These are phyloP conservation scores for Hypoxylon sp. DNA, from an alignment of 2,329 filamentous ascomycete species.

Conservation along the genomic window DNA sequence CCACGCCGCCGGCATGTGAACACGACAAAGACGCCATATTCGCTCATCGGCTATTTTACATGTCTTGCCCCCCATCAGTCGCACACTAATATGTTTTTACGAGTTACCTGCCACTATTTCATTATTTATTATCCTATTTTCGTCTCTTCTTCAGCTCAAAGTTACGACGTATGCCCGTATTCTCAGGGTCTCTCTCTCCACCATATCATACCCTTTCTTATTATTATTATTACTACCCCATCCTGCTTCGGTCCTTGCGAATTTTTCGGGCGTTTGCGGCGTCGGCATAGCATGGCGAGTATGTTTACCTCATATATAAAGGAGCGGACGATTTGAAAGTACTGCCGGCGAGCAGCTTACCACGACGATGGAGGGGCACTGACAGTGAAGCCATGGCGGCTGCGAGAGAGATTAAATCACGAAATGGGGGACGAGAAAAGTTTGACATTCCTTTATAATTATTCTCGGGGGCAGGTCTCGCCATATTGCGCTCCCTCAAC, in stretches of 20 bases:
- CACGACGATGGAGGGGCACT: constrained; percentile 4
- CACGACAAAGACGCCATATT: not conserved
- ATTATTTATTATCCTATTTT: not conserved
- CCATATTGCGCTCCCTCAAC: constrained; percentile 3
- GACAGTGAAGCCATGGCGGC: not conserved
- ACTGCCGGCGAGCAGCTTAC: constrained; percentile 26
- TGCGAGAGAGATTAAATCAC: constrained; percentile 29
- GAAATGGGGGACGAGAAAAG: constrained; percentile 2
- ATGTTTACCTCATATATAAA: constrained; percentile 26
- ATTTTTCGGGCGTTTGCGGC: constrained; percentile 27
- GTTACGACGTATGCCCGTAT: constrained; percentile 9
- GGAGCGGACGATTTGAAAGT: constrained; percentile 5
- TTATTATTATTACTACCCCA: constrained; percentile 7
- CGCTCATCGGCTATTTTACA: not conserved
- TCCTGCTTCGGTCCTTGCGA: not conserved
- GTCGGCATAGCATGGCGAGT: constrained; percentile 33
- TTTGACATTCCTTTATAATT: constrained; percentile 29
- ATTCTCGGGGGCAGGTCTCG: not conserved
- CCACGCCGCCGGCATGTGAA: constrained; percentile 35
- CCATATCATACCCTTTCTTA: not conserved
- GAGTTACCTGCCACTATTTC: not conserved
- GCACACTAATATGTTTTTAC: too few species aligned
- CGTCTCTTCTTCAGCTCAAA: not conserved
- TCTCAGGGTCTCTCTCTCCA: not conserved
- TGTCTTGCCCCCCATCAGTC: too few species aligned